Evolutionary conservation across 768 basidiomycete genomes (phyloP), one percentile per base, ranked within the genome.

Genomic region (Leccinum incarnatum): DNA sequence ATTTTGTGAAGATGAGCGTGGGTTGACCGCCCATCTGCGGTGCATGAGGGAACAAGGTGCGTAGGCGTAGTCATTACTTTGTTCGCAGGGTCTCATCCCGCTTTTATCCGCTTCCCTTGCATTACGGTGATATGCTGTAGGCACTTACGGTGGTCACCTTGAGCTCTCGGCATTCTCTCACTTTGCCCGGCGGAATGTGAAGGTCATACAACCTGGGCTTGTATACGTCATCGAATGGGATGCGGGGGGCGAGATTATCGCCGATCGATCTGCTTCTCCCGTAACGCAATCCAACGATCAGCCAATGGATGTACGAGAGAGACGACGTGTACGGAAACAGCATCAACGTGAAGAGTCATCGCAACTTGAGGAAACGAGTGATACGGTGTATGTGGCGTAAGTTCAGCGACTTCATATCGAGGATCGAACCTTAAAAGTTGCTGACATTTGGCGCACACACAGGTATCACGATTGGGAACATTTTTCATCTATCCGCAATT

Each of bases 401-500:
- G 91, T 88, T 23, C 53, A 55, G 61, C 55, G n/a, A 36, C 12
- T 53, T 55, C 51, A 57, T 57, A 62, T 53, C 21, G 54, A 51
- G n/a, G n/a, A 19, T n/a, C 25, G 46, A 54, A 47, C 59, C 30
- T 51, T 42, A 46, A 40, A 53, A 27, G 27, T 59, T 6, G 27
- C 53, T 65, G 55, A 63, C 68, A 52, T 56, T 25, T 51, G 42
- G 11, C 42, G 19, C 7, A 19, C 42, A 25, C 29, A 49, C 66
- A 91, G 91, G 30, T 95, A 93, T 70, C 89, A 95, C 67, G 91
- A 94, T 71, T 95, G 91, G 91, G 93, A 96, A 68, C 94, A 96
- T 70, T 96, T 95, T 67, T 93, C 91, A 12, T 91, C 89, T n/a
- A 91, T 96, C 58, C 88, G 94, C 49, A 95, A 93, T 71, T 76